Base-by-base conservation (phyloP, 1,139 yeast genomes). In the Meyerozyma athensensis region DNA sequence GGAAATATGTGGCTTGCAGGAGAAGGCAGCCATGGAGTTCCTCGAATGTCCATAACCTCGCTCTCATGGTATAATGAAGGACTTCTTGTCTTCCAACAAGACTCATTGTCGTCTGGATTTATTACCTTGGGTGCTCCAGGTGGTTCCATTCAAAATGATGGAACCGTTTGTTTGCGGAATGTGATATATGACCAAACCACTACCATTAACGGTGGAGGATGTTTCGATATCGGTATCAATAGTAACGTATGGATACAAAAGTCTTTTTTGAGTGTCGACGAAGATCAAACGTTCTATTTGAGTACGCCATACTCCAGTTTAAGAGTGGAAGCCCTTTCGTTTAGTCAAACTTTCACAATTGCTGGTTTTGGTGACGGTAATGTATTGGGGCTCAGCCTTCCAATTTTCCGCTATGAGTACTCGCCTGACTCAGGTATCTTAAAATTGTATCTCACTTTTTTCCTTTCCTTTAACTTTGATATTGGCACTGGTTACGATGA, bases 331-430 rank as follows among this genome's bases (percentile, higher is more conserved):
- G 23, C 53, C 12, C 39, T 51, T 12, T 10, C 39, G 8, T 19
- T 50, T 20, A 34, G 28, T 19, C 54, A 47, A 39, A 54, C 59
- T 5, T 54, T 49, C 41, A 53, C 43, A 3, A 65, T 63, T 19
- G 53, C 53, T 23, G 67, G 66, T 23, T 63, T 52, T 39, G 68
- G 68, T 38, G 47, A 47, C 38, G 59, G 63, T 5, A 63, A 63
- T 37, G 39, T 42, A n/a, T 49, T 63, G 36, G 61, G 58, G 36
- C 31, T 59, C 17, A 46, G 43, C 31, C 19, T 46, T 21, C 43
- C 59, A 6, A 43, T 58, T 34, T 30, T 46, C 4, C 37, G 40
- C 19, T 19, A 20, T 36, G 7, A 26, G 13, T 45, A 40, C 32
- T n/a, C 19, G 19, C 38, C 34, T 20, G 39, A 19, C 5, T 20